Evolutionary conservation across 2,329 filamentous ascomycete genomes (phyloP).

Genomic region (Colletotrichum liriopes): DNA sequence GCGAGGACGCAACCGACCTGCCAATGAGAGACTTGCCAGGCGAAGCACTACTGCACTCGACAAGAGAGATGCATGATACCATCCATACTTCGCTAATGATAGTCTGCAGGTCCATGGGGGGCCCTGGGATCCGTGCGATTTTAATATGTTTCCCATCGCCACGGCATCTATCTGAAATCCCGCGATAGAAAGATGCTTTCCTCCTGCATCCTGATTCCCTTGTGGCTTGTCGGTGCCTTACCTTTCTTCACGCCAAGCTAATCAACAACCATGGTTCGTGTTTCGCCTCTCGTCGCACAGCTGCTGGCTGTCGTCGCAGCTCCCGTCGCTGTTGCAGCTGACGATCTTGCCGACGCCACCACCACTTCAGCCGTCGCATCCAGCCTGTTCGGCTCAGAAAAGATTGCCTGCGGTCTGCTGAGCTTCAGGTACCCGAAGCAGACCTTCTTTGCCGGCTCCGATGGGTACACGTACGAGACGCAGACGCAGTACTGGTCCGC

Average conservation of each 20-base stretch:
- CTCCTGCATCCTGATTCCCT: not conserved
- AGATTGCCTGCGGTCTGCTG: slow-evolving; percentile 16
- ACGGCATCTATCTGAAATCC: not conserved
- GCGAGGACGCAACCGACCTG: slow-evolving; percentile 1
- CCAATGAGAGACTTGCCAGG: slow-evolving; percentile 19
- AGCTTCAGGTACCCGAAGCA: slow-evolving; percentile 15
- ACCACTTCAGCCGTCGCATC: not conserved
- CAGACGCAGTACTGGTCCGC: slow-evolving; percentile 38
- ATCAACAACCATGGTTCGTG: slow-evolving; percentile 12
- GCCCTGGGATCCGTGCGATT: not conserved
- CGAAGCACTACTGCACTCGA: slow-evolving; percentile 19
- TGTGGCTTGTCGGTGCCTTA: not conserved
- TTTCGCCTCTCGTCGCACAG: not conserved
- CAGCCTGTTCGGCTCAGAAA: slow-evolving; percentile 8
- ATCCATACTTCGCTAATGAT: slow-evolving; percentile 20
- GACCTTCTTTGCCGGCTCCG: slow-evolving; percentile 21
- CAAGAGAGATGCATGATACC: not conserved
- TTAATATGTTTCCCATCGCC: slow-evolving; percentile 7
- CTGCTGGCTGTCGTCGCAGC: slow-evolving; percentile 23
- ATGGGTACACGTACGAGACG: slow-evolving; percentile 28
- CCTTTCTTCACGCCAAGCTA: not conserved
- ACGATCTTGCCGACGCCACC: not conserved
- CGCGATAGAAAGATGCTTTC: slow-evolving; percentile 6
- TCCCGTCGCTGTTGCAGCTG: not conserved
- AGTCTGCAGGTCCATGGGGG: slow-evolving; percentile 14